phyloP scores from a whole-genome alignment of 768 basidiomycete species.

The Termitomyces sp. region DNA sequence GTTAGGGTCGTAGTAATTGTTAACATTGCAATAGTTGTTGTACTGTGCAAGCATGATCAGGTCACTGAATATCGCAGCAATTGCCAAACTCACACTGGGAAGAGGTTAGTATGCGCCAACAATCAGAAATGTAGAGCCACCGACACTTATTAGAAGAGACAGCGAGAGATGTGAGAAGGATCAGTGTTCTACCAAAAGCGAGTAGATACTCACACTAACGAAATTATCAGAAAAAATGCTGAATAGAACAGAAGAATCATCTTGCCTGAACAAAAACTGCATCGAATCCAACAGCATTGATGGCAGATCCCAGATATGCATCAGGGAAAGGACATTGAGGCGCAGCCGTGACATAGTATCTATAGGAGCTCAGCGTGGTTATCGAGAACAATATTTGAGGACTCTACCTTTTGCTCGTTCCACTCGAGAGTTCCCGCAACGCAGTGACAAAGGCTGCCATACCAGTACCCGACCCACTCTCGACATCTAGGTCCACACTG shows the following conservation, averaged over 20 bases:
- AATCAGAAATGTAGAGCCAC: neutral
- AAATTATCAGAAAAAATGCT: neutral
- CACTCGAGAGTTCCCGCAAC: constrained; percentile 47
- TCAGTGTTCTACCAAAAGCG: neutral
- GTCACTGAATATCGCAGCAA: neutral
- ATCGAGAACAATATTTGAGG: neutral
- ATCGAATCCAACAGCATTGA: constrained; percentile 65
- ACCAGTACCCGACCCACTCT: constrained; percentile 51
- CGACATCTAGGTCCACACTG: constrained; percentile 72
- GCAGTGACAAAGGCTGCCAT: constrained; percentile 54
- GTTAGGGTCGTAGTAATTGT: constrained; percentile 57
- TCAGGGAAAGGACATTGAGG: constrained; percentile 73
- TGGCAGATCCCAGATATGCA: constrained; percentile 52
- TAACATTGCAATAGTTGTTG: constrained; percentile 30
- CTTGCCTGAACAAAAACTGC: constrained; percentile 54
- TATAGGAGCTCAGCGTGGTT: constrained; percentile 17
- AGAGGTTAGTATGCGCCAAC: neutral
- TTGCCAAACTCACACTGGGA: constrained; percentile 10
- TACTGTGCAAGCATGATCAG: constrained; percentile 22
- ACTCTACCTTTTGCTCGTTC: constrained; percentile 51
- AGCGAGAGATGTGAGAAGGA: neutral
- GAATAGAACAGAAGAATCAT: neutral
- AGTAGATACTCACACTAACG: constrained; percentile 14
- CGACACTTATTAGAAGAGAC: constrained; percentile 8
- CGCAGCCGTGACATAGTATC: constrained; percentile 66